Evolutionary conservation across 306 rosid genomes (phyloP), one percentile per base, ranked within the genome.

Genomic region (Corylus americana): DNA sequence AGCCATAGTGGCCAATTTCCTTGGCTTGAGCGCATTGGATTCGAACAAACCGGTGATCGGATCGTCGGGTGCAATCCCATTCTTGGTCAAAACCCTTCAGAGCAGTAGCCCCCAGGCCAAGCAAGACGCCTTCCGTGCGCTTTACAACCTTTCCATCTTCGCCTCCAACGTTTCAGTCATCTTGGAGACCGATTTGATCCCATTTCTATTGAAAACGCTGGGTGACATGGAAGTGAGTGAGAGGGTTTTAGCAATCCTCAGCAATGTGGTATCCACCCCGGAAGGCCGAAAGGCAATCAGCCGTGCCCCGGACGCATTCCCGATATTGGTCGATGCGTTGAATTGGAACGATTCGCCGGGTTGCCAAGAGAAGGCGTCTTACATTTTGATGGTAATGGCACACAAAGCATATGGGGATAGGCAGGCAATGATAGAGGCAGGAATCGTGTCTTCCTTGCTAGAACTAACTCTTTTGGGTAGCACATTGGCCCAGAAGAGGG

Each of bases 321-420:
- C 89, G 9, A 53, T 85, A 55, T 76, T 96, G 78, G 84, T 91
- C 22, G 99, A 96, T 86, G 92, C 85, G 1, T 85, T 96, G 87
- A 87, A 82, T 69, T 96, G 99, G 99, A 89, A 81, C 1, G 99
- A 96, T 81, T 96, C 97, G 0, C 92, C 98, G 0, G 88, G 81
- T 27, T 93, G 99, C 82, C 99, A 96, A 87, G 99, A 96, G 87
- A 96, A 90, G 71, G 90, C 91, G 0, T 89, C 96, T 1, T 96
- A 96, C 87, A 87, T 96, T 79, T 85, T 96, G 85, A 96, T 96
- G 99, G 79, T 93, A 12, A 90, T 96, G 98, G 98, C 99, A 1
- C 98, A 96, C 83, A 96, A 90, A 81, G 73, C 92, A n/a, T 93
- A 90, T 55, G 86, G 88, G 48, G 94, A 93, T 68, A 88, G 96